These are phyloP conservation scores for Pythium utonaiense DNA, from an alignment of 352 stramenopile species.

Conservation along the genomic window DNA sequence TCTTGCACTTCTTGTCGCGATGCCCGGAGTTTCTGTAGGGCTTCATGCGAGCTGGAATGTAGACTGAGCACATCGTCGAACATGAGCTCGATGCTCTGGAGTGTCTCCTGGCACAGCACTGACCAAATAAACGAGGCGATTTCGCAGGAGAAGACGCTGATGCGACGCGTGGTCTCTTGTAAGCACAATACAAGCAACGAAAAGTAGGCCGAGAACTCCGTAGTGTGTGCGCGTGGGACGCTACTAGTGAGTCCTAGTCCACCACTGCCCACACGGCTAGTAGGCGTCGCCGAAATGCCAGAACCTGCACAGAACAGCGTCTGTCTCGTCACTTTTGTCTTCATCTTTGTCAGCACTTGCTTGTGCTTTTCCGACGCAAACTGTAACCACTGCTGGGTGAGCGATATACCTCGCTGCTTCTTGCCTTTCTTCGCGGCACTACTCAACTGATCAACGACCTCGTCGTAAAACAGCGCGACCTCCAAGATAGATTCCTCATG, in stretches of 20 bases:
- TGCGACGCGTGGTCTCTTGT: slow-evolving; percentile 31
- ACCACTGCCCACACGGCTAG: not conserved
- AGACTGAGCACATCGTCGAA: slow-evolving; percentile 16
- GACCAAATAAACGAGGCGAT: slow-evolving; percentile 30
- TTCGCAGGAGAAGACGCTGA: slow-evolving; percentile 35
- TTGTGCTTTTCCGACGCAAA: slow-evolving; percentile 2
- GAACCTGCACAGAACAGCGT: not conserved
- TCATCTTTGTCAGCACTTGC: slow-evolving; percentile 17
- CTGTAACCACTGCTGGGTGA: slow-evolving; percentile 20
- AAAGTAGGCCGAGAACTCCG: slow-evolving; percentile 21
- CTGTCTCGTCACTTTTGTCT: slow-evolving; percentile 10
- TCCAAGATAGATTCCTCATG: slow-evolving; percentile 40
- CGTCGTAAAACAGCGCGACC: slow-evolving; percentile 36
- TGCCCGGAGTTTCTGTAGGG: slow-evolving; percentile 24
- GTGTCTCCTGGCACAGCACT: slow-evolving; percentile 26
- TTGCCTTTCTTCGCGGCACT: not conserved
- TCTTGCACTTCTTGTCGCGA: slow-evolving; percentile 23
- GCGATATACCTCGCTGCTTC: not conserved
- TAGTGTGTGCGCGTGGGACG: not conserved
- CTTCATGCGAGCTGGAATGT: slow-evolving; percentile 1
- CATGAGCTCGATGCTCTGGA: slow-evolving; percentile 6
- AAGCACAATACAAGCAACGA: slow-evolving; percentile 35
- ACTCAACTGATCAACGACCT: slow-evolving; percentile 10
- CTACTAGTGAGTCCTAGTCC: not conserved
- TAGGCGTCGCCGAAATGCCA: not conserved